Base-by-base conservation (phyloP, 306 rosid genomes). In the Sindora glabra region DNA sequence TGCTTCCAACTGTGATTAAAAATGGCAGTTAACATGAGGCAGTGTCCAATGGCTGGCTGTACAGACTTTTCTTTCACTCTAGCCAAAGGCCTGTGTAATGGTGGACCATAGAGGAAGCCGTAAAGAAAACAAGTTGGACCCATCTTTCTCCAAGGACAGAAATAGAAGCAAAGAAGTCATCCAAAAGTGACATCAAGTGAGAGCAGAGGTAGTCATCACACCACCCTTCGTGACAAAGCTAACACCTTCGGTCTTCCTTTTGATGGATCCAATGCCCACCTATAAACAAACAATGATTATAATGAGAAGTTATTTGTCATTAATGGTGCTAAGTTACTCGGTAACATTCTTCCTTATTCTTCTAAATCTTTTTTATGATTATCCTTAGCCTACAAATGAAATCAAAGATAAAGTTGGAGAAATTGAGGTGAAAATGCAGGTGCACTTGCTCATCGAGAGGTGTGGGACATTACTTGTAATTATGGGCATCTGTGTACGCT, bases 201-300 rank as follows among this genome's bases (percentile, higher is more conserved):
- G 22, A 29, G 48, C 41, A 27, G 41, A 27, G 40, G 60, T 21
- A 33, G 44, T 39, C 33, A 64, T 64, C 51, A 25, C 23, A 47
- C 6, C 36, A 57, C 12, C 59, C 59, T 68, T 68, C 59, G 1
- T 27, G 14, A 56, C 62, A 80, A 79, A 75, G 81, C 63, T 27
- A 67, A 33, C 11, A 16, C 7, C 8, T 3, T 23, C 19, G 17
- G 0, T 12, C 5, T 21, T 27, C 45, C n/a, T 39, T 64, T 12
- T 8, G 3, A 51, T 65, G 81, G 71, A 72, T 71, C 81, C 77
- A 65, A 65, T 59, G 74, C 17, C 41, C 77, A 66, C 55, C 67
- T 55, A 54, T 15, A 71, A 42, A n/a, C n/a, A n/a, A 52, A 40
- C 33, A 63, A 55, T 76, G 16, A 71, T 76, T 25, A 9, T 27